phyloP scores from a whole-genome alignment of 257 asterid species.

The Eucommia ulmoides region DNA sequence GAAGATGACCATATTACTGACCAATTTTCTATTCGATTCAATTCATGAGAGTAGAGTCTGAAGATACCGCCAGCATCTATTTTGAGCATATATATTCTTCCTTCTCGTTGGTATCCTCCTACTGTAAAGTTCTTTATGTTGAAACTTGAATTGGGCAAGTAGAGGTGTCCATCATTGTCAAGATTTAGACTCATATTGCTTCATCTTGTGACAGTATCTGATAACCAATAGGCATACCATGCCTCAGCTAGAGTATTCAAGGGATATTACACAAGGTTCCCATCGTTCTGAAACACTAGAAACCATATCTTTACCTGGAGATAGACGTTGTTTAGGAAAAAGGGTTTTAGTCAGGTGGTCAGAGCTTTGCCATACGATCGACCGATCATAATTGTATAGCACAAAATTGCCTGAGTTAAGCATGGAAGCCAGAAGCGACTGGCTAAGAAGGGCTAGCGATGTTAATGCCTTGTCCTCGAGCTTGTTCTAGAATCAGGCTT shows the following conservation, averaged over 20 bases:
- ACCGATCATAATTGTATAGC: slow-evolving; percentile 13
- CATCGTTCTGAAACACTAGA: slow-evolving; percentile 42
- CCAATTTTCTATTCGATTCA: slow-evolving; percentile 14
- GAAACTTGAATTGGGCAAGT: slow-evolving; percentile 21
- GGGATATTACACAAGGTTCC: slow-evolving; percentile 42
- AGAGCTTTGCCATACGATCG: slow-evolving; percentile 44
- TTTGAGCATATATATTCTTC: slow-evolving; percentile 17
- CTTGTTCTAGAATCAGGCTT: slow-evolving; percentile 20
- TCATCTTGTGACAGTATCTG: background rate
- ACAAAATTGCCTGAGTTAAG: slow-evolving; percentile 46
- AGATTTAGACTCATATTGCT: slow-evolving; percentile 22
- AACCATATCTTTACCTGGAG: slow-evolving; percentile 8
- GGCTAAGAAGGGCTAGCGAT: slow-evolving; percentile 3
- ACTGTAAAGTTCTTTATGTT: slow-evolving; percentile 10
- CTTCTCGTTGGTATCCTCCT: slow-evolving; percentile 11
- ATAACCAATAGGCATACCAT: slow-evolving; percentile 16
- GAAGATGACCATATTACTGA: slow-evolving; percentile 10
- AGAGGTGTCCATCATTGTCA: slow-evolving; percentile 25
- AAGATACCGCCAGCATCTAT: slow-evolving; percentile 38
- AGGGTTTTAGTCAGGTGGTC: slow-evolving; percentile 37
- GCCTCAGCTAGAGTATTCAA: background rate
- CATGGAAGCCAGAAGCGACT: slow-evolving; percentile 28
- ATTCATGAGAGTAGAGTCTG: slow-evolving; percentile 23
- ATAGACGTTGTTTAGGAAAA: slow-evolving; percentile 25
- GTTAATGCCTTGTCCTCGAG: background rate